Percentiles rank a stretch among this genome's conserved stretches.
Evolutionary conservation across 2,329 filamentous ascomycete species (phyloP).

Genomic region (Monilinia polystroma): DNA sequence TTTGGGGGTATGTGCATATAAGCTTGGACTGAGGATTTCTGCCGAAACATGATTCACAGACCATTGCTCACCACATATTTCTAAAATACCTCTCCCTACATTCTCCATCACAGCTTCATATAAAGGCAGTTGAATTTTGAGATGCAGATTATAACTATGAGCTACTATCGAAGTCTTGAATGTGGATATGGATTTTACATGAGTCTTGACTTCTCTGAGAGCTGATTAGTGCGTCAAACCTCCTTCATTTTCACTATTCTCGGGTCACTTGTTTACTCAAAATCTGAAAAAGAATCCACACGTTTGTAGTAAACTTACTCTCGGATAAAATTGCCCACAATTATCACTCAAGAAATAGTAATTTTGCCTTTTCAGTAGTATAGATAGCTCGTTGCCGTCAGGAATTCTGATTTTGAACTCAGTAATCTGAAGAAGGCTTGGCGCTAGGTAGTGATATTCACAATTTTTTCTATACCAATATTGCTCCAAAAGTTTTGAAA

Average conservation of each 20-base stretch:
- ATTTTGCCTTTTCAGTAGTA: not conserved
- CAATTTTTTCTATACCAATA: too few relatives aligned
- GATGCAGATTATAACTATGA: not conserved
- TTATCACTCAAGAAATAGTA: not conserved
- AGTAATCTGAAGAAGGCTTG: not conserved
- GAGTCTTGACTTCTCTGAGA: not conserved
- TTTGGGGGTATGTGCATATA: not conserved
- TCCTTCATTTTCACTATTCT: not conserved
- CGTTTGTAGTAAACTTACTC: fast-evolving
- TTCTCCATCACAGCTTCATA: not conserved
- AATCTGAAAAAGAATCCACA: too few relatives aligned
- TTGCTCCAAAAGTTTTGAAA: too few relatives aligned
- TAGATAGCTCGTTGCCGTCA: too few relatives aligned
- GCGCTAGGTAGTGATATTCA: too few relatives aligned
- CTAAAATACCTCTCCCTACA: not conserved
- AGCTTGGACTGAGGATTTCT: too few relatives aligned
- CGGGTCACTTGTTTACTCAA: not conserved
- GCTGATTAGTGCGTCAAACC: not conserved
- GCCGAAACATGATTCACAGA: not conserved
- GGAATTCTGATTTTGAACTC: not conserved
- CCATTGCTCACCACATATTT: not conserved
- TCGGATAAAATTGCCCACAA: not conserved
- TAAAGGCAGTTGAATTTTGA: not conserved
- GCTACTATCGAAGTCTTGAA: not conserved
- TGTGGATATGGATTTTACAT: not conserved